Evolutionary conservation across 257 asterid species (phyloP).

Genomic region (Mitragyna speciosa): DNA sequence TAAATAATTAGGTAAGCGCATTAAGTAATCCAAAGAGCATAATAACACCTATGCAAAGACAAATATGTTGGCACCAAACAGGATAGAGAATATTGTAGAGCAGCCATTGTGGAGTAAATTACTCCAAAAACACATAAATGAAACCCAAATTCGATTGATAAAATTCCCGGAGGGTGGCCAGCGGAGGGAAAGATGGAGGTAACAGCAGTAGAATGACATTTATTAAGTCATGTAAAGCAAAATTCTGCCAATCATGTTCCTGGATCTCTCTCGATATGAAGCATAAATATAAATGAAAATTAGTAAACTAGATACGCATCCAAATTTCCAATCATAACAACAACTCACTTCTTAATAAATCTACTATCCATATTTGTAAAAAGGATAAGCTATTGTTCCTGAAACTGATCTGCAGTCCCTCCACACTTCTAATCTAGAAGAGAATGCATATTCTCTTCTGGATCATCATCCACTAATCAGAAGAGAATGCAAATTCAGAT

Average conservation of each 20-base stretch:
- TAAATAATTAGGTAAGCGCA: constrained; percentile 18
- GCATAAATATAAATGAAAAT: too few species aligned
- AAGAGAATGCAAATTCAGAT: not conserved
- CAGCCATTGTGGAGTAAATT: not conserved
- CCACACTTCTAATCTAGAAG: not conserved
- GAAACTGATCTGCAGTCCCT: not conserved
- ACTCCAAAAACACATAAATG: not conserved
- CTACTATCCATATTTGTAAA: too few species aligned
- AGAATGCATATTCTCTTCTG: too few species aligned
- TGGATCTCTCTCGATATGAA: not conserved
- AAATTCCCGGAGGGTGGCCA: too few species aligned
- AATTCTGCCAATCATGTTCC: not conserved
- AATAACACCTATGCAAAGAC: not conserved
- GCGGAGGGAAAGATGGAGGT: too few species aligned
- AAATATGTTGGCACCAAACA: not conserved
- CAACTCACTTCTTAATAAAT: not conserved
- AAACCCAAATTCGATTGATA: not conserved
- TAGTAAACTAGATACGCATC: not conserved
- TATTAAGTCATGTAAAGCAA: not conserved
- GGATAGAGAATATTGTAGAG: not conserved
- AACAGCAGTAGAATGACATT: not conserved
- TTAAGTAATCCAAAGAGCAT: too few species aligned
- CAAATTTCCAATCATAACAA: not conserved
- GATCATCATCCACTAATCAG: not conserved
- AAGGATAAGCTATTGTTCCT: not conserved